phyloP scores from a whole-genome alignment of 495 filamentous ascomycete genomes.

The Podospora anserina region DNA sequence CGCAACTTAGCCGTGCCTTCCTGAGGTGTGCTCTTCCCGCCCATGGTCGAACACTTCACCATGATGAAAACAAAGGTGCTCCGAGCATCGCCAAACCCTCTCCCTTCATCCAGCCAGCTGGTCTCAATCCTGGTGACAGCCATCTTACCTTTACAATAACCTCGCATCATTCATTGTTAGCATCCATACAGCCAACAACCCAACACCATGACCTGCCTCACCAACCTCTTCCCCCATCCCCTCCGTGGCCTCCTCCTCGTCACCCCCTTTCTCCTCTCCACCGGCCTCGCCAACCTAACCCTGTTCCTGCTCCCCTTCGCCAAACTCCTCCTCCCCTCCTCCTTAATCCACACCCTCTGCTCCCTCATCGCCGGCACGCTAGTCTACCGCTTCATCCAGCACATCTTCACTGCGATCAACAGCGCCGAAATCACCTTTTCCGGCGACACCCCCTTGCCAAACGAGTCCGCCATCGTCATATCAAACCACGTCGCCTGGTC shows the following conservation, averaged over 20 bases:
- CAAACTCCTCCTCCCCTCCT: not conserved
- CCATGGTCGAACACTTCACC: not conserved
- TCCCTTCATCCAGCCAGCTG: not conserved
- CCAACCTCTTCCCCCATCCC: conserved; percentile 21
- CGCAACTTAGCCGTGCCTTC: not conserved
- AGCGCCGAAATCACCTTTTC: conserved; percentile 49
- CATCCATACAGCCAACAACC: not conserved
- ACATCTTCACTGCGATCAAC: conserved; percentile 50
- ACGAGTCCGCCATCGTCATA: conserved; percentile 55
- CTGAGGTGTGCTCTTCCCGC: not conserved
- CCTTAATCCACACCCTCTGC: conserved; percentile 47
- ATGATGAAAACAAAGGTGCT: not conserved
- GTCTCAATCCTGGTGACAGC: not conserved
- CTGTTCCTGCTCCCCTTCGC: not conserved
- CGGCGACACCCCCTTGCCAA: conserved; percentile 42
- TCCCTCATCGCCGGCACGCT: conserved; percentile 45
- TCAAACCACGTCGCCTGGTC: conserved; percentile 58
- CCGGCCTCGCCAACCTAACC: not conserved
- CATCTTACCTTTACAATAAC: not conserved
- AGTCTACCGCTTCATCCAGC: conserved; percentile 53
- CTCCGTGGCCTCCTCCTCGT: conserved; percentile 16
- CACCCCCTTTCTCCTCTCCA: not conserved
- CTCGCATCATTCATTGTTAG: not conserved
- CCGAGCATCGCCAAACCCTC: not conserved
- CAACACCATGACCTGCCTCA: not conserved